Evolutionary conservation across 2,329 filamentous ascomycete species (phyloP).

Genomic region (Microdochium trichocladiopsis): DNA sequence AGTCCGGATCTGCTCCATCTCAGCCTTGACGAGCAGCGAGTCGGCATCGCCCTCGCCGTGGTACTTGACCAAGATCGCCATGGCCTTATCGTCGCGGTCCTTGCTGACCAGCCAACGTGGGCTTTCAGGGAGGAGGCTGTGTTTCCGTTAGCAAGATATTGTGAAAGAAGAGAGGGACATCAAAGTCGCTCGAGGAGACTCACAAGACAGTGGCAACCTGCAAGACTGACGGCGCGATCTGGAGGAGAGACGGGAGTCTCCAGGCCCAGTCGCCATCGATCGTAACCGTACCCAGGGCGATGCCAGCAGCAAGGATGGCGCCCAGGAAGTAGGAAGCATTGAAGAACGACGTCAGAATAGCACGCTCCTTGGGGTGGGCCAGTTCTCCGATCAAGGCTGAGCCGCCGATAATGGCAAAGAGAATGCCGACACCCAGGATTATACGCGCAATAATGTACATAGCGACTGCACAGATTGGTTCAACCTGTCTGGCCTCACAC

Average conservation of each 20-base stretch:
- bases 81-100: slow-evolving; percentile 41
- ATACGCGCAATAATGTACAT: slow-evolving; percentile 56
- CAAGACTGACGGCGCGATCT: slow-evolving; percentile 33
- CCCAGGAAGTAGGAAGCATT: slow-evolving; percentile 51
- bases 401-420: slow-evolving; percentile 51
- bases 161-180: not conserved
- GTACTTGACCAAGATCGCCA: slow-evolving; percentile 36
- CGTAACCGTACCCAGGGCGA: slow-evolving; percentile 39
- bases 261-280: slow-evolving; percentile 31
- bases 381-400: slow-evolving; percentile 53
- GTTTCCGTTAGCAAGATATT: not conserved
- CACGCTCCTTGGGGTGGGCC: slow-evolving; percentile 52
- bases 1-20: slow-evolving; percentile 48
- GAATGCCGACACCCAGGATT: slow-evolving; percentile 55
- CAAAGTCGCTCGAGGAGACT: not conserved
- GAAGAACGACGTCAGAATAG: slow-evolving; percentile 51
- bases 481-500: not conserved
- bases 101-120: slow-evolving; percentile 51
- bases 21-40: slow-evolving; percentile 42
- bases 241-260: slow-evolving; percentile 38
- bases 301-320: slow-evolving; percentile 39
- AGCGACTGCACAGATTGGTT: not conserved
- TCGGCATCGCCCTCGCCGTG: slow-evolving; percentile 37
- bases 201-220: slow-evolving; percentile 27
- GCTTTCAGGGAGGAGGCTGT: slow-evolving; percentile 46